A percentile compares a stretch with the other conserved stretches of the same genome.
These are phyloP conservation scores for Monilinia aucupariae DNA, from an alignment of 2,329 filamentous ascomycete genomes.

Conservation along the genomic window DNA sequence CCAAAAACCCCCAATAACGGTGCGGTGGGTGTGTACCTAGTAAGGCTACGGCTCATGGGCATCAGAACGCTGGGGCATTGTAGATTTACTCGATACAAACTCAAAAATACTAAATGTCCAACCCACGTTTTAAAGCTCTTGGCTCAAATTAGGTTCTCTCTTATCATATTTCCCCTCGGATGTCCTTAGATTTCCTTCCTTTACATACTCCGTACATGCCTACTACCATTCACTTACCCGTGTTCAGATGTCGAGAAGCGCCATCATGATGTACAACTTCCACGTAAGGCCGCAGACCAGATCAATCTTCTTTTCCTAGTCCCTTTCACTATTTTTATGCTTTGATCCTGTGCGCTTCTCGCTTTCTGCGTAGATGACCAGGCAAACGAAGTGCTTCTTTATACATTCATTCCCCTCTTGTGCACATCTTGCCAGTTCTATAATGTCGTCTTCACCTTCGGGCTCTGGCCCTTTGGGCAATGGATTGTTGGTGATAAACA, in stretches of 20 bases:
- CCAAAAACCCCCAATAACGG: too few relatives aligned
- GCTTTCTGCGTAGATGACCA: neutral
- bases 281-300: constrained; percentile 1
- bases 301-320: neutral
- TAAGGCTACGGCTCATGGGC: too few relatives aligned
- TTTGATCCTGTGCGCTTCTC: neutral
- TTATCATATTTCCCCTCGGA: too few relatives aligned
- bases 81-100: neutral
- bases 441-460: constrained; percentile 3
- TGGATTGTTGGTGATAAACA: constrained; percentile 28
- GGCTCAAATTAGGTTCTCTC: neutral
- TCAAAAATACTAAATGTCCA: neutral
- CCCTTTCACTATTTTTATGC: neutral
- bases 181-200: neutral
- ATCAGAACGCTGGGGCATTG: neutral
- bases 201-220: too few relatives aligned
- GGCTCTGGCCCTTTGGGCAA: constrained; percentile 21
- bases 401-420: neutral
- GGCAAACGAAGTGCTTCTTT: neutral
- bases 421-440: neutral
- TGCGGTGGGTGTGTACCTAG: too few relatives aligned
- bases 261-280: neutral
- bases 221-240: neutral
- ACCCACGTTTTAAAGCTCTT: neutral
- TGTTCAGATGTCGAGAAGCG: neutral